These are phyloP conservation scores for Diaporthe longicolla DNA, from an alignment of 2,329 filamentous ascomycete species.

Conservation along the genomic window DNA sequence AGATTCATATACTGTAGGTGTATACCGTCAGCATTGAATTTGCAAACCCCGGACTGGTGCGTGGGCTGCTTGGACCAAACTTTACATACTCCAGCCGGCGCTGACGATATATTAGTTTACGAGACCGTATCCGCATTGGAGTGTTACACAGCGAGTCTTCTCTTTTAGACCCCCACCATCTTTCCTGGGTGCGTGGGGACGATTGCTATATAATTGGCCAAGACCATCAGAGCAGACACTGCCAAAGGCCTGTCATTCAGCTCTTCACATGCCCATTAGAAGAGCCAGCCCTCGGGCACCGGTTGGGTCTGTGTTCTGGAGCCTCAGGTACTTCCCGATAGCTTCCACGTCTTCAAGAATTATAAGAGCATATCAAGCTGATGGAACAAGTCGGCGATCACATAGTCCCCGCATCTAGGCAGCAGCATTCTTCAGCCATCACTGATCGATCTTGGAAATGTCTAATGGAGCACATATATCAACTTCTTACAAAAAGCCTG, in stretches of 20 bases:
- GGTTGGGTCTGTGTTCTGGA: neutral
- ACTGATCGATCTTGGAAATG: neutral
- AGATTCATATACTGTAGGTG: neutral
- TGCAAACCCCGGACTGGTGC: neutral
- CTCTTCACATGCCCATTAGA: neutral
- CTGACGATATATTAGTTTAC: neutral
- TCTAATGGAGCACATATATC: no score
- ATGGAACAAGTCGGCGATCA: no score
- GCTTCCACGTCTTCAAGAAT: no score
- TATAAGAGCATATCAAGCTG: no score
- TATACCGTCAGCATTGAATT: neutral
- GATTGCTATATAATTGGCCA: neutral
- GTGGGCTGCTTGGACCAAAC: neutral
- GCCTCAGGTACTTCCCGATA: neutral
- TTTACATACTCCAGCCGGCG: neutral
- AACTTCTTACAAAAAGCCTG: neutral
- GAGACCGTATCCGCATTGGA: neutral
- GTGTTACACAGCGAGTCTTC: neutral
- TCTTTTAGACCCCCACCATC: neutral
- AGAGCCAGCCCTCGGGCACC: neutral
- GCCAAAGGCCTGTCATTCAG: neutral
- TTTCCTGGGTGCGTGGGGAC: neutral
- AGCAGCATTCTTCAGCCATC: slow-evolving; percentile 7
- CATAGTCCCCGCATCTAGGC: neutral
- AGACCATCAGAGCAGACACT: neutral